Percentiles rank a stretch among this genome's conserved stretches.
Evolutionary conservation across 768 basidiomycete genomes (phyloP).

Genomic region (Mrakia frigida): DNA sequence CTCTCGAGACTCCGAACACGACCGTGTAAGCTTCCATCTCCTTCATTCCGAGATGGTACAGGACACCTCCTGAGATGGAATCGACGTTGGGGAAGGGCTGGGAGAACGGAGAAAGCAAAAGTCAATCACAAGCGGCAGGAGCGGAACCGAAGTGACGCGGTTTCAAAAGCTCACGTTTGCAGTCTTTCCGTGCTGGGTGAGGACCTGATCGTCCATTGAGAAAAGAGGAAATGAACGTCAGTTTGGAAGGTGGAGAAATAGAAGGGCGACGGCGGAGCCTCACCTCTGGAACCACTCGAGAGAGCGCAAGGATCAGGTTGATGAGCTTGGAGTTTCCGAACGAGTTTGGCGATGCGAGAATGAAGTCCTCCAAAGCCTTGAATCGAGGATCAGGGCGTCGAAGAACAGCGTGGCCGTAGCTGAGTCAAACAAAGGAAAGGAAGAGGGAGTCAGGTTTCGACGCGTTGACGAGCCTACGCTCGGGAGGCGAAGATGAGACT

Average conservation of each 20-base stretch:
- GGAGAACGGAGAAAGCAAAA: too few relatives aligned
- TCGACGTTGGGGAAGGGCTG: constrained; percentile 80
- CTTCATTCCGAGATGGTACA: constrained; percentile 17
- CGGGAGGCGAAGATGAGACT: constrained; percentile 27
- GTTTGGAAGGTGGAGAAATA: too few relatives aligned
- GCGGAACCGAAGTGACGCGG: too few relatives aligned
- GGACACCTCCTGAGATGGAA: constrained; percentile 59
- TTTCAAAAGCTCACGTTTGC: not conserved
- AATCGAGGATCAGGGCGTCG: constrained; percentile 72
- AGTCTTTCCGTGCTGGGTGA: constrained; percentile 89
- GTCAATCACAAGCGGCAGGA: too few relatives aligned
- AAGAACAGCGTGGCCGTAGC: constrained; percentile 94
- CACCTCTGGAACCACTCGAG: constrained; percentile 63
- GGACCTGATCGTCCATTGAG: too few relatives aligned
- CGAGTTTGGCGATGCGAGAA: not conserved
- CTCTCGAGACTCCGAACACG: constrained; percentile 92
- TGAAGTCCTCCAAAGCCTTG: constrained; percentile 6
- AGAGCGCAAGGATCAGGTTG: constrained; percentile 1
- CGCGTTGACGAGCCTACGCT: not conserved
- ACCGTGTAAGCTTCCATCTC: constrained; percentile 47
- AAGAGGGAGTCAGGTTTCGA: not conserved
- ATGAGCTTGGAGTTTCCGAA: not conserved
- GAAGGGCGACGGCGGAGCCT: too few relatives aligned
- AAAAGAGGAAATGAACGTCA: too few relatives aligned
- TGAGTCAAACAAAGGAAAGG: constrained; percentile 38